phyloP scores from a whole-genome alignment of 441 rosid genomes.

The Codiaeum variegatum region DNA sequence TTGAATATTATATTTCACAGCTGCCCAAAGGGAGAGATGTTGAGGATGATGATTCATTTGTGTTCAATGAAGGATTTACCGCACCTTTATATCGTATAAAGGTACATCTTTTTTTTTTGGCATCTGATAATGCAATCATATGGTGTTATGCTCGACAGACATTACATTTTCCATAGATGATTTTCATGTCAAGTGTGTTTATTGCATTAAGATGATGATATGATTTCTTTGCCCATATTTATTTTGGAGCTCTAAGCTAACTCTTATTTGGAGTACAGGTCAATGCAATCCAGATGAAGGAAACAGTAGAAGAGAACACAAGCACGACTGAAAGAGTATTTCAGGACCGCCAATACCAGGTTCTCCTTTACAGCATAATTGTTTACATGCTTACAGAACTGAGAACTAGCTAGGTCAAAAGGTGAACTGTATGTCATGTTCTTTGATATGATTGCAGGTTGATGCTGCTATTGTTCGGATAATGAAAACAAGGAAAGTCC shows the following conservation, averaged over 20 bases:
- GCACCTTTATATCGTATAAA: constrained; percentile 91
- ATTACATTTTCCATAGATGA: too few species aligned
- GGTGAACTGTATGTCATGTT: constrained; percentile 13
- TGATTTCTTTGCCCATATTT: neutral
- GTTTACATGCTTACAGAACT: neutral
- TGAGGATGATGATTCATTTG: constrained; percentile 82
- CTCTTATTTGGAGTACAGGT: constrained; percentile 44
- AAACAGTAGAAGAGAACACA: constrained; percentile 97
- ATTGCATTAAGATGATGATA: neutral
- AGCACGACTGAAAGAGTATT: constrained; percentile 98
- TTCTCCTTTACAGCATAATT: constrained; percentile 17
- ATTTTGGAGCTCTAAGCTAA: neutral
- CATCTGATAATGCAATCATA: neutral
- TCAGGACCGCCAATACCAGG: constrained; percentile 99
- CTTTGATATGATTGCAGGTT: constrained; percentile 41
- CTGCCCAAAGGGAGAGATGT: constrained; percentile 93
- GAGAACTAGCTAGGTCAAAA: constrained; percentile 1
- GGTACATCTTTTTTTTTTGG: constrained; percentile 34
- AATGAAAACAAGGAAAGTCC: constrained; percentile 96
- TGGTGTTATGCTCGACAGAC: too few species aligned
- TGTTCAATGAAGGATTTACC: constrained; percentile 74
- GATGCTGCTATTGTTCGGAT: constrained; percentile 99
- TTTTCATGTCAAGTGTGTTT: too few species aligned
- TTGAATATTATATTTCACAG: constrained; percentile 38
- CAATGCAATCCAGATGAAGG: constrained; percentile 99